These are phyloP conservation scores for Vicia faba DNA, from an alignment of 306 rosid species.

Conservation along the genomic window DNA sequence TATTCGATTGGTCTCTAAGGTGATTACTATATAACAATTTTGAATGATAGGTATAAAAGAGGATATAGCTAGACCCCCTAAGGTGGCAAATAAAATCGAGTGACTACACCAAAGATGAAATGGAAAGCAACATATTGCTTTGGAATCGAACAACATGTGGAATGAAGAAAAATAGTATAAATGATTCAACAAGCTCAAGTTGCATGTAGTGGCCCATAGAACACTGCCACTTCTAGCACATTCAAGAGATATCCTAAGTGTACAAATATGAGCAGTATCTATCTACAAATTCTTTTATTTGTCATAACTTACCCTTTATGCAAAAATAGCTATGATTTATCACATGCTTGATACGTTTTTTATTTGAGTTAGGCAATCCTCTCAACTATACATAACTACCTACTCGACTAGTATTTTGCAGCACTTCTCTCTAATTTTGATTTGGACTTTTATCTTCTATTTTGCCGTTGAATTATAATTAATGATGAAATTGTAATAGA, in stretches of 20 bases:
- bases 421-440: not conserved
- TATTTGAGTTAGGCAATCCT: not conserved
- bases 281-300: constrained; percentile 50
- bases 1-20: too few species aligned
- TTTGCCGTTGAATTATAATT: not conserved
- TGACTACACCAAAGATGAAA: constrained; percentile 41
- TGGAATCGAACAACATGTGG: constrained; percentile 59
- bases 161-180: constrained; percentile 41
- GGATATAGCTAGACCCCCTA: not conserved
- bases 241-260: constrained; percentile 21
- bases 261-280: constrained; percentile 47
- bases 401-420: not conserved
- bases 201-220: constrained; percentile 63
- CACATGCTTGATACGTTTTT: constrained; percentile 2
- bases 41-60: not conserved
- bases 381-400: not conserved
- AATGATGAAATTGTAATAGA: too few species aligned
- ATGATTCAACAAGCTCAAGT: constrained; percentile 64
- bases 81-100: constrained; percentile 27
- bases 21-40: not conserved
- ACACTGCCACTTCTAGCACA: constrained; percentile 1
- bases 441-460: not conserved
- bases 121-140: constrained; percentile 36
- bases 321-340: constrained; percentile 7
- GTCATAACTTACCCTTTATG: constrained; percentile 7